A percentile compares a stretch with the other conserved stretches of the same genome.
Evolutionary conservation across 441 rosid genomes (phyloP).

Genomic region (Gossypium schwendimanii): DNA sequence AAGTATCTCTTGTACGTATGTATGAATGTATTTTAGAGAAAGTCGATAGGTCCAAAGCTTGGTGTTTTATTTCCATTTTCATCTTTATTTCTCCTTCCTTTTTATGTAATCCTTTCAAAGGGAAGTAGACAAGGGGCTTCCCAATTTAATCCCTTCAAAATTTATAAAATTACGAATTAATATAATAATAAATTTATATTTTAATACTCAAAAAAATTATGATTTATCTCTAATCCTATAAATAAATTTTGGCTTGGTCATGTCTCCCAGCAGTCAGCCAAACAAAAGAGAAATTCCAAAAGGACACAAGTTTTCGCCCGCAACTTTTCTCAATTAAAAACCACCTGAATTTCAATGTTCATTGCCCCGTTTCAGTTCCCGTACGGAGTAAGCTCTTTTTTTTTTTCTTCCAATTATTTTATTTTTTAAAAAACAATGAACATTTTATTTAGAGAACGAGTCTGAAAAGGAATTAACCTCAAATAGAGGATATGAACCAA

Average conservation of each 20-base stretch:
- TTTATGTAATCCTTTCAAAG: slow-evolving; percentile 1
- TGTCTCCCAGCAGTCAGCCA: slow-evolving; percentile 30
- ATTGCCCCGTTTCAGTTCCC: not conserved
- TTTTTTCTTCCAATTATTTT: too few relatives aligned
- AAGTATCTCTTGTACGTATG: not conserved
- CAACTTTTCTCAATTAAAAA: slow-evolving; percentile 18
- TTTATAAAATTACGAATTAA: too few relatives aligned
- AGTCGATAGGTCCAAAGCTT: slow-evolving; percentile 55
- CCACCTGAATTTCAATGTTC: not conserved
- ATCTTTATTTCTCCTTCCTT: not conserved
- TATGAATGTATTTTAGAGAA: slow-evolving; percentile 4
- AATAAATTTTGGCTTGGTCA: too few relatives aligned
- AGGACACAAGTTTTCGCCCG: slow-evolving; percentile 32
- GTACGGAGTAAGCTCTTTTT: too few relatives aligned
- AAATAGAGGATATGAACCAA: too few relatives aligned
- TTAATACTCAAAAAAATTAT: too few relatives aligned
- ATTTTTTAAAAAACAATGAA: too few relatives aligned
- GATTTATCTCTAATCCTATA: too few relatives aligned
- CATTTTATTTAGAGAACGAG: too few relatives aligned
- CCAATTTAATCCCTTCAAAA: too few relatives aligned
- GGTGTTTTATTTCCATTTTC: slow-evolving; percentile 14
- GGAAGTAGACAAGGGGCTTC: not conserved
- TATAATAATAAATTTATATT: too few relatives aligned
- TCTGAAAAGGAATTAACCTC: too few relatives aligned
- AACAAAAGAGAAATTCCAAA: not conserved